These are phyloP conservation scores for Irpex rosettiformis DNA, from an alignment of 1,284 basidiomycete genomes.

Conservation along the genomic window DNA sequence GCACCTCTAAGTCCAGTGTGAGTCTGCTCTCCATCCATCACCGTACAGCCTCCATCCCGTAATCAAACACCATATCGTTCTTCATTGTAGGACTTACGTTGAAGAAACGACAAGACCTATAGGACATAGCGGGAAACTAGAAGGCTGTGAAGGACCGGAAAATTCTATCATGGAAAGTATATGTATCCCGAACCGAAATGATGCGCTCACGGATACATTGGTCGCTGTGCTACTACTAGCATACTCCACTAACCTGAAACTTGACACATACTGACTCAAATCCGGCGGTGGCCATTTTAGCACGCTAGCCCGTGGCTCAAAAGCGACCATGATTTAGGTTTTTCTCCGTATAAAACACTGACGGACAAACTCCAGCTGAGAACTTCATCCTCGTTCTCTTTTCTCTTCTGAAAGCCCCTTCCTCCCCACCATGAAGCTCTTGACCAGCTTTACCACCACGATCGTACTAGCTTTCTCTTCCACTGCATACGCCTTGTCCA, in stretches of 20 bases:
- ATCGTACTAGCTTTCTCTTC: constrained; percentile 1
- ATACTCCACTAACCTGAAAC: neutral
- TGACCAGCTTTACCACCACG: neutral
- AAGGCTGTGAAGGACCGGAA: no score
- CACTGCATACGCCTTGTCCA: constrained; percentile 8
- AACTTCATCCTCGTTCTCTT: neutral
- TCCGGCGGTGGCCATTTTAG: no score
- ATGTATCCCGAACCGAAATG: neutral
- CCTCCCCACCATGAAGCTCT: constrained; percentile 1
- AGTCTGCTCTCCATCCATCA: no score
- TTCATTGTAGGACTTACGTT: no score
- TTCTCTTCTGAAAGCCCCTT: constrained; percentile 5
- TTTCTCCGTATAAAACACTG: neutral
- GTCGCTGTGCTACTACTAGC: neutral
- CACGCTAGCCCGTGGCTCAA: no score
- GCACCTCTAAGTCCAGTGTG: no score
- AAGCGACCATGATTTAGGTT: no score
- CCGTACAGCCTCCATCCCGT: no score
- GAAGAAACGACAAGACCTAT: no score
- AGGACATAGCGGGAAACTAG: no score
- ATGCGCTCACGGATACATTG: neutral
- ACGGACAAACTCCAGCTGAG: neutral
- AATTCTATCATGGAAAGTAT: no score
- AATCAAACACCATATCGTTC: no score
- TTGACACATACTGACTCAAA: neutral